Percentiles rank a stretch among this genome's conserved stretches.
Conservation (phyloP, 2,329 filamentous ascomycete genomes). For the Fusarium nodosum region DNA sequence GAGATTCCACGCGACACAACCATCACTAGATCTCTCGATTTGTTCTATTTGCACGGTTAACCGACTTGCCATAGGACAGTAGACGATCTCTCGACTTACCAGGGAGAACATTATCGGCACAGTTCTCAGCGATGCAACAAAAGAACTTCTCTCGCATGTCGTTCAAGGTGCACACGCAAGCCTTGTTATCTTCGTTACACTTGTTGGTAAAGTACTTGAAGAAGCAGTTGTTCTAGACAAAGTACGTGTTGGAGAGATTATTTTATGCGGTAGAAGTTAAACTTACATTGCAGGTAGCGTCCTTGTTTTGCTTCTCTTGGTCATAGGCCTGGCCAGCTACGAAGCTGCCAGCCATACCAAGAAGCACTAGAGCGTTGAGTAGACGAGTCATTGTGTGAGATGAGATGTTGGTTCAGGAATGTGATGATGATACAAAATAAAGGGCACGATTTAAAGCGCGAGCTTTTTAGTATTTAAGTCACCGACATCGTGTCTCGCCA, state of each 20-base stretch:
- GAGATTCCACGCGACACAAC: background rate
- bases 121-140: conserved; percentile 14
- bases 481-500: background rate
- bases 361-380: background rate
- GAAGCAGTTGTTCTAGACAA: conserved; percentile 8
- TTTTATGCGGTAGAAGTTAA: rapidly evolving
- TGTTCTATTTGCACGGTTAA: background rate
- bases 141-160: conserved; percentile 20
- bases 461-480: background rate
- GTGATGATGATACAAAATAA: background rate
- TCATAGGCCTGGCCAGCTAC: conserved; percentile 10
- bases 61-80: rapidly evolving
- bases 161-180: conserved; percentile 1
- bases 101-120: background rate
- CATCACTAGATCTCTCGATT: background rate
- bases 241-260: rapidly evolving
- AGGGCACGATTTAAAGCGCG: background rate
- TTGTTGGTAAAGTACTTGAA: conserved; percentile 22
- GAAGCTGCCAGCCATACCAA: background rate
- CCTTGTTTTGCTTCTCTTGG: conserved; percentile 10
- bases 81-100: background rate
- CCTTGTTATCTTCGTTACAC: conserved; percentile 16
- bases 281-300: conserved; percentile 9
- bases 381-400: conserved; percentile 2
- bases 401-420: too few relatives aligned